Conservation (phyloP, 257 asterid species). For the Solanum phureja region DNA sequence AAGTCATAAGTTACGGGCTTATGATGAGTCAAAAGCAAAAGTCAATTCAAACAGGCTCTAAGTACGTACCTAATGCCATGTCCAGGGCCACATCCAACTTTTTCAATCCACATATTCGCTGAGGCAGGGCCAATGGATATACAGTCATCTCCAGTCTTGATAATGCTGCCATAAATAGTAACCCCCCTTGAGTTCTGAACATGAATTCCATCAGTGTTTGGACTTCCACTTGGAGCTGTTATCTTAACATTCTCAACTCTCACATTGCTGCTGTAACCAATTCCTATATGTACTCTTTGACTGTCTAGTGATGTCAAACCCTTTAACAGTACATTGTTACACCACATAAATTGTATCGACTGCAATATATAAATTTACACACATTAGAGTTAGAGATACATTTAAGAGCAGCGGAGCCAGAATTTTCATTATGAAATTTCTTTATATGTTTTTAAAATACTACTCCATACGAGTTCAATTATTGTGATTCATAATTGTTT, state of each 20-base stretch:
- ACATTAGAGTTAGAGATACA: neutral
- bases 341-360: slow-evolving; percentile 52
- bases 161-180: neutral
- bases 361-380: slow-evolving; percentile 11
- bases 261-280: neutral
- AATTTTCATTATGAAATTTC: neutral
- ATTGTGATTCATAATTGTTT: too few species aligned
- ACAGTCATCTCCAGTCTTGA: neutral
- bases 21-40: too few species aligned
- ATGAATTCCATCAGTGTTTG: slow-evolving; percentile 4
- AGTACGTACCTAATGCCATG: slow-evolving; percentile 57
- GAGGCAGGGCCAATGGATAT: slow-evolving; percentile 41
- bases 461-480: too few species aligned
- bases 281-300: slow-evolving; percentile 3
- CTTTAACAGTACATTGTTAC: slow-evolving; percentile 34
- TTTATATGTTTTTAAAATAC: neutral
- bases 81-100: slow-evolving; percentile 69
- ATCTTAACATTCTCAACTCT: neutral
- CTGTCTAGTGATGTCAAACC: slow-evolving; percentile 41
- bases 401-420: neutral
- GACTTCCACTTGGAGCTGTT: slow-evolving; percentile 6
- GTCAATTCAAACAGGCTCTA: neutral
- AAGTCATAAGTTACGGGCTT: too few species aligned
- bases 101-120: slow-evolving; percentile 42
- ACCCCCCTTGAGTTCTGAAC: neutral